Conservation (phyloP, 148 eudicot species). For the Spergularia marina region DNA sequence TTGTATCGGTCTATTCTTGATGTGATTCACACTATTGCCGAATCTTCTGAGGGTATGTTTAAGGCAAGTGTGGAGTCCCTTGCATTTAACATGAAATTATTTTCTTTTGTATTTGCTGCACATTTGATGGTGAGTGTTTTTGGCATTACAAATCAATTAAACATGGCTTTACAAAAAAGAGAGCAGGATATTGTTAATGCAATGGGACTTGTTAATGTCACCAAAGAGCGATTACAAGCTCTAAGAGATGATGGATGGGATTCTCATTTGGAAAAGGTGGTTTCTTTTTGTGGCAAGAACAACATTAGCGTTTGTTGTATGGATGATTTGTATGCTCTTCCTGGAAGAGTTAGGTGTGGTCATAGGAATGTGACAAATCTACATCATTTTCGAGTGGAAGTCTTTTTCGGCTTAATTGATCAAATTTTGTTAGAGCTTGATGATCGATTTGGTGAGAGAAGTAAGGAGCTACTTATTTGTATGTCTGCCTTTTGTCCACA, state of each 20-base stretch:
- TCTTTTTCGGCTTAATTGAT: background rate
- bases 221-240: background rate
- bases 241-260: constrained; percentile 3
- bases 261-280: background rate
- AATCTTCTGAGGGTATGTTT: too few relatives aligned
- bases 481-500: background rate
- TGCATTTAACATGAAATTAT: background rate
- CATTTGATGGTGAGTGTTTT: background rate
- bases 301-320: background rate
- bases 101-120: constrained; percentile 2
- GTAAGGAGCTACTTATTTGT: background rate
- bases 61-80: background rate
- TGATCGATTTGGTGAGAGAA: background rate
- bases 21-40: too few relatives aligned
- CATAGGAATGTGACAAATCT: too few relatives aligned
- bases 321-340: background rate
- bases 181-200: constrained; percentile 1
- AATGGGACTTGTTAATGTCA: background rate
- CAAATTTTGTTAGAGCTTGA: background rate
- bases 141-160: background rate
- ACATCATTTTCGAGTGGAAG: too few relatives aligned
- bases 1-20: too few relatives aligned
- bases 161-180: background rate
- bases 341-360: background rate
- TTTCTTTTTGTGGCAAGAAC: background rate